Evolutionary conservation across 345 rosid species (phyloP).

Genomic region (Ricinus communis): DNA sequence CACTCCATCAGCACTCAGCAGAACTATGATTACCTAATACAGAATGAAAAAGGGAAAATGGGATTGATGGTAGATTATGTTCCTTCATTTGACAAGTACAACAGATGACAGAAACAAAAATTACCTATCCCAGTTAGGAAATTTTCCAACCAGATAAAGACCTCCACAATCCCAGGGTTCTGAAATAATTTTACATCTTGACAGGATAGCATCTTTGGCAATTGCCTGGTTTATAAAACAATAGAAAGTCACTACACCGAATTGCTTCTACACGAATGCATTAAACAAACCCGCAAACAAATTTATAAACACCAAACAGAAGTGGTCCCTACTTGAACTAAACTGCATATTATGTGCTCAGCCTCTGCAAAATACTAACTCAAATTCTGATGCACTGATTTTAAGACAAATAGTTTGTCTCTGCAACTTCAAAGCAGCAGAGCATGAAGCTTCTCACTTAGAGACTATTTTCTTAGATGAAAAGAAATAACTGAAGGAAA

Average conservation of each 20-base stretch:
- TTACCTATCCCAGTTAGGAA: conserved; percentile 98
- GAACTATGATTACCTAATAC: neutral
- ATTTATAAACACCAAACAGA: neutral
- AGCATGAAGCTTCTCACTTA: neutral
- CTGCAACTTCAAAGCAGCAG: neutral
- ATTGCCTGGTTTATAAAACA: conserved; percentile 59
- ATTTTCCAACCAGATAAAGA: conserved; percentile 86
- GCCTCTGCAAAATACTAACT: neutral
- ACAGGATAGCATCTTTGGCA: conserved; percentile 72
- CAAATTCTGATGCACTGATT: too few relatives aligned
- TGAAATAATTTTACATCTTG: conserved; percentile 87
- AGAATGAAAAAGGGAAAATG: neutral
- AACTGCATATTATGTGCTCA: neutral
- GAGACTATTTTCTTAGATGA: neutral
- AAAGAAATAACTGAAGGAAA: neutral
- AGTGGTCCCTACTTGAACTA: neutral
- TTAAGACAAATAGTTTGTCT: neutral
- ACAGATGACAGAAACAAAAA: neutral
- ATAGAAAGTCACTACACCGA: conserved; percentile 4
- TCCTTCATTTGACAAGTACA: neutral
- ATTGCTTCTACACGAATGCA: conserved; percentile 1
- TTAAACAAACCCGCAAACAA: conserved; percentile 3
- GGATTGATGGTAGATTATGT: neutral
- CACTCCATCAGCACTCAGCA: neutral
- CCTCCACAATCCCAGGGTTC: conserved; percentile 99